Percentiles rank a stretch among this genome's conserved stretches.
These are phyloP conservation scores for Paralagenidium karlingii DNA, from an alignment of 352 stramenopile species.

Conservation along the genomic window DNA sequence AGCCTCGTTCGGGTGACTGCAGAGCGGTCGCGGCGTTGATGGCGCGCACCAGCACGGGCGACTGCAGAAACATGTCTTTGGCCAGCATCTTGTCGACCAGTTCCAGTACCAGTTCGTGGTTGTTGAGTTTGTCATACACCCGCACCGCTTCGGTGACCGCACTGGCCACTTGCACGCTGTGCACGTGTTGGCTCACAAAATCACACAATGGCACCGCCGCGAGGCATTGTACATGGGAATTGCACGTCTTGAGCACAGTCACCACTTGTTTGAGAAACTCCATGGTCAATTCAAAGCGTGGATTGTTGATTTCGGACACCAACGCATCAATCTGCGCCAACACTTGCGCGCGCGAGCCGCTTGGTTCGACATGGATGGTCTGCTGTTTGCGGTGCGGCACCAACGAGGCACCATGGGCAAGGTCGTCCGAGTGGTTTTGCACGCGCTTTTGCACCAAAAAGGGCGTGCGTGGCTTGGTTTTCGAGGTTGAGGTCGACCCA, in stretches of 20 bases:
- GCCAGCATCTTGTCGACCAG: slow-evolving; percentile 35
- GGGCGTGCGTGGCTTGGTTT: too few species aligned
- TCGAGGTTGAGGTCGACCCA: too few species aligned
- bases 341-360: slow-evolving; percentile 1
- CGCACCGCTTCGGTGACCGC: slow-evolving; percentile 43
- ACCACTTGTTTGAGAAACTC: slow-evolving; percentile 34
- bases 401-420: slow-evolving; percentile 1
- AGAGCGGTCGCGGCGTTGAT: slow-evolving; percentile 45
- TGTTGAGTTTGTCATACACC: slow-evolving; percentile 43
- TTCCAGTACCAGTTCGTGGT: slow-evolving; percentile 27
- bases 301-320: slow-evolving; percentile 10
- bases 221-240: slow-evolving; percentile 31
- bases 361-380: background rate
- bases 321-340: slow-evolving; percentile 25
- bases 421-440: too few species aligned
- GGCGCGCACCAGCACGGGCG: slow-evolving; percentile 36
- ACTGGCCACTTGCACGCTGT: slow-evolving; percentile 22
- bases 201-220: slow-evolving; percentile 43
- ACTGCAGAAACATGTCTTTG: slow-evolving; percentile 55
- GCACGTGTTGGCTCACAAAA: slow-evolving; percentile 20
- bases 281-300: slow-evolving; percentile 18
- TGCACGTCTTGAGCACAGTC: slow-evolving; percentile 30
- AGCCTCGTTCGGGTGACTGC: slow-evolving; percentile 29
- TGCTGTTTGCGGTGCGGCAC: slow-evolving; percentile 3
- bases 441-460: too few species aligned